phyloP scores from a whole-genome alignment of 768 basidiomycete species.

The Hericium erinaceus region DNA sequence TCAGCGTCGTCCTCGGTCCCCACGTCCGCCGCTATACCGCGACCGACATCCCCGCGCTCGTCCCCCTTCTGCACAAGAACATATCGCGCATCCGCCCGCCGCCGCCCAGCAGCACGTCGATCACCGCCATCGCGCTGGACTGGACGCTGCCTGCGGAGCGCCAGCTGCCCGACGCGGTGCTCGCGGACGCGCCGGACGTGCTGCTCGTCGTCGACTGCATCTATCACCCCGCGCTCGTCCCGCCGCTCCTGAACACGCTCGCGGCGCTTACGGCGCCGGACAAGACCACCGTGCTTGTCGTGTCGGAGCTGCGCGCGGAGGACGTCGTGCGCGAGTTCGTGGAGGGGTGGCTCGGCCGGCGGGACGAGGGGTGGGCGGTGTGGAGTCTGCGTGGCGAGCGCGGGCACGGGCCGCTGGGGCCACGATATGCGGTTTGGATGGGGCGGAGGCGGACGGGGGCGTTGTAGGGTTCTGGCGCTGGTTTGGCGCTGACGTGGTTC shows the following conservation, averaged over 20 bases:
- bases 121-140: constrained; percentile 6
- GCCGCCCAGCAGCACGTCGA: background rate
- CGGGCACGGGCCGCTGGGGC: background rate
- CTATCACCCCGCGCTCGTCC: constrained; percentile 22
- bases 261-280: constrained; percentile 6
- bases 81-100: background rate
- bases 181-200: constrained; percentile 11
- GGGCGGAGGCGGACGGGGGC: background rate
- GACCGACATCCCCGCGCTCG: constrained; percentile 12
- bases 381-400: constrained; percentile 6
- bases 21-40: constrained; percentile 11
- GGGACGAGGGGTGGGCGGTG: constrained; percentile 5
- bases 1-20: constrained; percentile 9
- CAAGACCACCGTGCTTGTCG: constrained; percentile 15
- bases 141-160: constrained; percentile 4
- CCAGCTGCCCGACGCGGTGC: constrained; percentile 3
- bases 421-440: constrained; percentile 1
- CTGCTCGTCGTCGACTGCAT: constrained; percentile 22
- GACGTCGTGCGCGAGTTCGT: constrained; percentile 24
- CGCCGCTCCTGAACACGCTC: constrained; percentile 18
- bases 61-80: constrained; percentile 14
- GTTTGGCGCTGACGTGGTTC: too few species aligned
- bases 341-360: constrained; percentile 16
- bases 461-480: too few species aligned
- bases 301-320: constrained; percentile 22